phyloP scores from a whole-genome alignment of 73 alveolate genomes.

The Symbiodinium natans region DNA sequence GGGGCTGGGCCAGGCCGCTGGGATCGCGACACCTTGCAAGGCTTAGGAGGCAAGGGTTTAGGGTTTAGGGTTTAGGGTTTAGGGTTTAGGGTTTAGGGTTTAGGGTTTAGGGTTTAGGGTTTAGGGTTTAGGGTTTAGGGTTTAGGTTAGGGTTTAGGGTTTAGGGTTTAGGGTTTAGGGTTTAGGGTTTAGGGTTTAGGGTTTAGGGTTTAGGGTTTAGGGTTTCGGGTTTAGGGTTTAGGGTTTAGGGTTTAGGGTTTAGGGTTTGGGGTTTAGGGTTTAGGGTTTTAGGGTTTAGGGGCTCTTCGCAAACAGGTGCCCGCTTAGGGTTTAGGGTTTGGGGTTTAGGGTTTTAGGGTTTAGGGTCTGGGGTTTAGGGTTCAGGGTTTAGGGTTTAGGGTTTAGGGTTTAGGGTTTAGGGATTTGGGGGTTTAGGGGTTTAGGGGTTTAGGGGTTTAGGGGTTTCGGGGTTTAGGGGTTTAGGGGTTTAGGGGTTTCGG shows the following conservation, averaged over 20 bases:
- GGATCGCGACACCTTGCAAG: neutral
- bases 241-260: too few species aligned
- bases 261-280: neutral
- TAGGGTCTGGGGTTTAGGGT: neutral
- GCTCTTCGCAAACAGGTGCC: too few species aligned
- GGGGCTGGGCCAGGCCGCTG: neutral
- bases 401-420: too few species aligned
- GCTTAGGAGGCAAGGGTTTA: too few species aligned
- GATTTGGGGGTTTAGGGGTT: neutral
- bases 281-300: neutral
- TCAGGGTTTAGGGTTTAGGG: neutral
- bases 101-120: too few species aligned
- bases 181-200: too few species aligned
- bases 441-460: neutral
- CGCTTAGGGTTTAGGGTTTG: neutral
- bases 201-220: neutral
- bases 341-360: neutral
- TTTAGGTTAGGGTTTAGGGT: neutral
- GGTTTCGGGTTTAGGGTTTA: too few species aligned
- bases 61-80: too few species aligned
- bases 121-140: neutral
- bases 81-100: too few species aligned
- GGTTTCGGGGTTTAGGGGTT: neutral
- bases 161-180: neutral
- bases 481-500: neutral